Evolutionary conservation across 768 basidiomycete genomes (phyloP), one percentile per base, ranked within the genome.

Genomic region (Mycena venus): DNA sequence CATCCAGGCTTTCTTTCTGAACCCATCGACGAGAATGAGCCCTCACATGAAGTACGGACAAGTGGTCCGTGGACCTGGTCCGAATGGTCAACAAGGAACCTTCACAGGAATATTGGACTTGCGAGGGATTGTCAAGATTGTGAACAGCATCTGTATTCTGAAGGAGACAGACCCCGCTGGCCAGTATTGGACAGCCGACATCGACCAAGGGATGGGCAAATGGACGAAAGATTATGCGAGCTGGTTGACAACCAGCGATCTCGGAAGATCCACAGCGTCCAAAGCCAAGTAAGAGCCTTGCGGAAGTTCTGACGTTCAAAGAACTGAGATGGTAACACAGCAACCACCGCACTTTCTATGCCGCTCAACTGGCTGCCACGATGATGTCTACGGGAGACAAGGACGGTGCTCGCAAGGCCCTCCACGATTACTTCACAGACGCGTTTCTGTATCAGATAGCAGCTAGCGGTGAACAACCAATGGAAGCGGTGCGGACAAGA

Each of bases 31-130:
- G 4, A 81, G 77, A 15, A 89, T 91, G 87, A 86, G 87, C 75
- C 90, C 90, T 15, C 89, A 90, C 79, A 82, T 91, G 78, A 85
- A 90, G 70, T 91, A 83, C 75, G 89, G 89, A 0, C 91, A 91
- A 79, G 80, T 89, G 12, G 83, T 90, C 27, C 88, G 91, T 9
- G 90, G 91, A 1, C 88, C 88, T 23, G 89, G 88, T 1, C 77
- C 81, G 34, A 78, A 78, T 11, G 85, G 85, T 38, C 82, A 84
- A 72, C 67, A 78, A 8, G 91, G 91, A 19, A 86, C 87, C 15
- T 90, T 86, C 78, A 89, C 89, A 14, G 91, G 91, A 6, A 80
- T 91, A 11, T 82, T 92, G 61, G 91, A 91, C 78, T 70, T 90
- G 51, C 84, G 89, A 27, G 86, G 87, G 25, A 70, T 90, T 40